A percentile compares a stretch with the other conserved stretches of the same genome.
phyloP scores from a whole-genome alignment of 305 asterid genomes.

The Fraxinus xanthoxyloides region DNA sequence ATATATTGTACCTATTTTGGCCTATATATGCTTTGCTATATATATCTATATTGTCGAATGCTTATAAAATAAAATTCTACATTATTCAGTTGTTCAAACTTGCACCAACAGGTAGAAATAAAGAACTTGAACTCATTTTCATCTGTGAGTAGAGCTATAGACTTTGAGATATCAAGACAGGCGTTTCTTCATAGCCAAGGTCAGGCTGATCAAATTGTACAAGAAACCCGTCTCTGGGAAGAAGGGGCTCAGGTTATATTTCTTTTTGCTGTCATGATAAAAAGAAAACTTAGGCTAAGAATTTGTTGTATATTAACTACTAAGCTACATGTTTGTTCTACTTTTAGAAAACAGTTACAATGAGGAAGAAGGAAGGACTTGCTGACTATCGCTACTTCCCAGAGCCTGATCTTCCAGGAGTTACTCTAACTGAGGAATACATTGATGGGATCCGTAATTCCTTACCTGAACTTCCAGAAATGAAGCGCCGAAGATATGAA shows the following conservation, averaged over 20 bases:
- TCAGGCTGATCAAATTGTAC: constrained; percentile 77
- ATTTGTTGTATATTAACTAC: constrained; percentile 1
- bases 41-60: neutral
- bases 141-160: constrained; percentile 89
- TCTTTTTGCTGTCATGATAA: constrained; percentile 19
- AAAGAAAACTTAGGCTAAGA: neutral
- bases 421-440: constrained; percentile 63
- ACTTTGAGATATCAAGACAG: constrained; percentile 91
- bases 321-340: constrained; percentile 23
- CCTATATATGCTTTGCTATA: neutral
- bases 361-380: constrained; percentile 99
- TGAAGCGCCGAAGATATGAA: constrained; percentile 83
- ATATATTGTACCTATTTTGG: neutral
- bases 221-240: constrained; percentile 98
- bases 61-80: neutral
- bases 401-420: constrained; percentile 98
- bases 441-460: constrained; percentile 52
- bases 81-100: constrained; percentile 17
- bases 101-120: constrained; percentile 76
- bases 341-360: constrained; percentile 82
- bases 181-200: constrained; percentile 76
- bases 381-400: constrained; percentile 97
- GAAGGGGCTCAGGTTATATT: constrained; percentile 91
- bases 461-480: constrained; percentile 95
- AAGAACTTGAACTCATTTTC: constrained; percentile 95